Evolutionary conservation across 2,329 filamentous ascomycete genomes (phyloP).

Genomic region (Ophiosphaerella narmari): DNA sequence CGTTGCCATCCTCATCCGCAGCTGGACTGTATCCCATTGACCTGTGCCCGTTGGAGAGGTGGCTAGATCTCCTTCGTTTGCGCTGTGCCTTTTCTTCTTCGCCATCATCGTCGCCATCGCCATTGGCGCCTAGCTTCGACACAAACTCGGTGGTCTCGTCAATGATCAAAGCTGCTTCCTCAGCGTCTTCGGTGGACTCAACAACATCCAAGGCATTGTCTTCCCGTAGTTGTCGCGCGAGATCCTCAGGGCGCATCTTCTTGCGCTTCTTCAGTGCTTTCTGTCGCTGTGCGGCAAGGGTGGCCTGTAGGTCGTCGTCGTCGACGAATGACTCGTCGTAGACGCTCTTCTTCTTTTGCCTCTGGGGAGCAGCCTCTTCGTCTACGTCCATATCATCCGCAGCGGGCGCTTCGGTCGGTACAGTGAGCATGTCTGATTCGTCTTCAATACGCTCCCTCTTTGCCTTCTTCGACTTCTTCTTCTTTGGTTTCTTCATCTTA

Average conservation of each 20-base stretch:
- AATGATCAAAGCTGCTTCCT: conserved; percentile 78
- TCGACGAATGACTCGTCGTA: conserved; percentile 76
- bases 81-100: conserved; percentile 52
- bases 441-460: conserved; percentile 53
- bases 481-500: conserved; percentile 74
- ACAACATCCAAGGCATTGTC: conserved; percentile 59
- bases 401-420: conserved; percentile 36
- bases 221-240: conserved; percentile 77
- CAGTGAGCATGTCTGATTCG: conserved; percentile 61
- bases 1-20: conserved; percentile 58
- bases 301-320: conserved; percentile 89
- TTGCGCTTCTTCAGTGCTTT: conserved; percentile 91
- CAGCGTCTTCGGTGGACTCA: conserved; percentile 63
- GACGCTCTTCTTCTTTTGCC: conserved; percentile 66
- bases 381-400: conserved; percentile 74
- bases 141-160: conserved; percentile 97
- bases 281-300: conserved; percentile 79
- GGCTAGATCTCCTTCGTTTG: conserved; percentile 49
- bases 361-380: conserved; percentile 31
- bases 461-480: conserved; percentile 40
- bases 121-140: conserved; percentile 69
- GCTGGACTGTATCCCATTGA: conserved; percentile 31
- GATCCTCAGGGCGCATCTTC: conserved; percentile 81
- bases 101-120: conserved; percentile 8
- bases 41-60: conserved; percentile 28